phyloP scores from a whole-genome alignment of 441 rosid species.

The Populus tomentosa region DNA sequence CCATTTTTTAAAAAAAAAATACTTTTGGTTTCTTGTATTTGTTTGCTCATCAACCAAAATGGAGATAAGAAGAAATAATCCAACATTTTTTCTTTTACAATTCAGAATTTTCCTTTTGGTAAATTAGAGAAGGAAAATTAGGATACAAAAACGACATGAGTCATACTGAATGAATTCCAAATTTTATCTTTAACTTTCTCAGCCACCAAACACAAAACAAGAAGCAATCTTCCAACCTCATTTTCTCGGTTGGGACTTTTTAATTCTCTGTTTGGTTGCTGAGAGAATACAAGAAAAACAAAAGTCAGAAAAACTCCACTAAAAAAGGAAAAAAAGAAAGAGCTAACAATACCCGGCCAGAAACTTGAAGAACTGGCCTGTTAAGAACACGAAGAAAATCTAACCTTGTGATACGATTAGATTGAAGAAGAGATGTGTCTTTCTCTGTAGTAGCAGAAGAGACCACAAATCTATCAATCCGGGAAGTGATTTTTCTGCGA shows the following conservation, averaged over 20 bases:
- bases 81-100: not conserved
- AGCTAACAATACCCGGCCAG: not conserved
- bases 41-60: conserved; percentile 18
- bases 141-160: not conserved
- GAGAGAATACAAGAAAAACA: conserved; percentile 14
- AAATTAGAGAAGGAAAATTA: not conserved
- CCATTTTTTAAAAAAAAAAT: no score
- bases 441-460: conserved; percentile 33
- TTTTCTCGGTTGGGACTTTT: conserved; percentile 7
- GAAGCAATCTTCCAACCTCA: conserved; percentile 4
- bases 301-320: no score
- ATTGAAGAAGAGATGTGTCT: conserved; percentile 44
- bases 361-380: not conserved
- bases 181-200: not conserved
- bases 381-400: not conserved
- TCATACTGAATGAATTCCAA: not conserved
- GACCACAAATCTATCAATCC: conserved; percentile 33
- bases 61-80: not conserved
- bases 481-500: conserved; percentile 44
- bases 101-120: conserved; percentile 12
- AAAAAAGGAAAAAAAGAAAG: no score
- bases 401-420: conserved; percentile 61
- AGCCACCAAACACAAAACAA: conserved; percentile 14
- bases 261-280: conserved; percentile 23
- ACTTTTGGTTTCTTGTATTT: not conserved